Evolutionary conservation across 2,329 filamentous ascomycete species (phyloP), one percentile per base, ranked within the genome.

Genomic region (Apiospora phragmitis): DNA sequence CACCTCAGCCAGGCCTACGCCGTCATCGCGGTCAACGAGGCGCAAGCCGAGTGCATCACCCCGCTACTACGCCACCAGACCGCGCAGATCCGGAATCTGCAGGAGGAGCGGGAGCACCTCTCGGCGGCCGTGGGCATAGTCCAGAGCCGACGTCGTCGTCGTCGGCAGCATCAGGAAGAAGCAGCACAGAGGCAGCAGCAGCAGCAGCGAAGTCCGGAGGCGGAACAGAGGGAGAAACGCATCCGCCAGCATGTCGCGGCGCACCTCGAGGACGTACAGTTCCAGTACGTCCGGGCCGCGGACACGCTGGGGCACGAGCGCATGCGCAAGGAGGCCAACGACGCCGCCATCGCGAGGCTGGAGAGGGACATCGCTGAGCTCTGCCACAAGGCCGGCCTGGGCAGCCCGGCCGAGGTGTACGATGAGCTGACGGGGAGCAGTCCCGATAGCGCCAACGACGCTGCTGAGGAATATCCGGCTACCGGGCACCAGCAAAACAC

Each of bases 181-280:
- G 38, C 42, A 70, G n/a, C 67, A n/a, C n/a, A 70, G 35, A n/a
- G 43, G 43, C 71, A 24, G 8, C 12, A 12, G 4, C 41, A 70
- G n/a, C 67, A 70, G 29, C 26, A 49, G 41, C 72, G 74, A 7
- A 62, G 18, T 2, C 55, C 32, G 3, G 55, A 68, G 65, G 51
- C 65, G 65, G 47, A 66, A 51, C 11, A 69, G n/a, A 65, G 68
- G 29, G 45, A 70, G 12, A 24, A n/a, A 4, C 72, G 71, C 42
- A 68, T 76, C 32, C 67, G 59, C 32, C 70, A 68, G 7, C 73
- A 76, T 24, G 24, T 76, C 21, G 45, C 65, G 3, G n/a, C 26
- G 11, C 70, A 72, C 26, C 18, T 74, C 12, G 62, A 47, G 16
- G 75, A 77, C 0, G 42, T 70, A 16, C 29, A 68, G 18, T 70